Conservation (phyloP, 306 rosid species). For the Albizia julibrissin region DNA sequence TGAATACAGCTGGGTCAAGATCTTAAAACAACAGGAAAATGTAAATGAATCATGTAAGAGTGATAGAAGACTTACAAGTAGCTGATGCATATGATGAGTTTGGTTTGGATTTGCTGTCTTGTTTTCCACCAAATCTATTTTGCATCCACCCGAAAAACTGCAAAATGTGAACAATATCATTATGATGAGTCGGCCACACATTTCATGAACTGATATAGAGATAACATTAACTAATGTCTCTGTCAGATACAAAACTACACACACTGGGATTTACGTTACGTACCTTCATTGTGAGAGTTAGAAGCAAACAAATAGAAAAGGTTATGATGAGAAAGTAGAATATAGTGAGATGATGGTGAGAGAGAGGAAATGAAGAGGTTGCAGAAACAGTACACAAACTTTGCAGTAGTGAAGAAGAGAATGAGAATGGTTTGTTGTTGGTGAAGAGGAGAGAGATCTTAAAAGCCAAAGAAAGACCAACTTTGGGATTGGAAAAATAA, state of each 20-base stretch:
- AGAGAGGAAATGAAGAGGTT: not conserved
- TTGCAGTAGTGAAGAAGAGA: not conserved
- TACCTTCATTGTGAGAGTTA: not conserved
- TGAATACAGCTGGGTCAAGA: not conserved
- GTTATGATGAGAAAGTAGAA: not conserved
- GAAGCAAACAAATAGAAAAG: not conserved
- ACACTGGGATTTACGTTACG: not conserved
- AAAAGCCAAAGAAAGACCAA: slow-evolving; percentile 47
- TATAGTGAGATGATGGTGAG: not conserved
- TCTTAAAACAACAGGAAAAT: not conserved
- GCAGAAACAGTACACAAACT: not conserved
- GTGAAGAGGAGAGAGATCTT: slow-evolving; percentile 46
- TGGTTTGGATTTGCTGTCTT: slow-evolving; percentile 55
- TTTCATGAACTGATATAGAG: not conserved
- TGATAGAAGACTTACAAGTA: slow-evolving; percentile 57
- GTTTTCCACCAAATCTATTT: slow-evolving; percentile 73
- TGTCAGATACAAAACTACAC: not conserved
- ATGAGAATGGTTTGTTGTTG: not conserved
- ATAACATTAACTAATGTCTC: not conserved
- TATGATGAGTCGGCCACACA: not conserved
- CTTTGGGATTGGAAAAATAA: slow-evolving; percentile 54
- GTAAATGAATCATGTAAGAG: not conserved
- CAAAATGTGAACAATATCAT: slow-evolving; percentile 23
- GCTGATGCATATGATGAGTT: slow-evolving; percentile 40
- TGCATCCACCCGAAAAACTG: slow-evolving; percentile 97